Conservation (phyloP, 2,329 filamentous ascomycete genomes). For the Botrytis galanthina region DNA sequence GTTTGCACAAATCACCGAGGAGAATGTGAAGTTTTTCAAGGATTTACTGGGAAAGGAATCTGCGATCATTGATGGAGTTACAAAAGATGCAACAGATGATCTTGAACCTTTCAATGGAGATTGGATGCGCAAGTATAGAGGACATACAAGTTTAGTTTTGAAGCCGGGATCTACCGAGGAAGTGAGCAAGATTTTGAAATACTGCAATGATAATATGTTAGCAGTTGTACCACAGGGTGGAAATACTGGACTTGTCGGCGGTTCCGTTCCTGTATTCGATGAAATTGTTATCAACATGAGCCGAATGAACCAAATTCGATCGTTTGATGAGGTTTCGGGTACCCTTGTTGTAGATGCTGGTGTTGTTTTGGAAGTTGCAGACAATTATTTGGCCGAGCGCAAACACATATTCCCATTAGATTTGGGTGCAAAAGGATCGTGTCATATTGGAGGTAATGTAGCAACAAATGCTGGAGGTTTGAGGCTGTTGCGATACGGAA, state of each 20-base stretch:
- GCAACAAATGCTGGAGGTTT: conserved; percentile 94
- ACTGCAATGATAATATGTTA: conserved; percentile 90
- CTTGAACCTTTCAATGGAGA: conserved; percentile 92
- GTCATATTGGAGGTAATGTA: conserved; percentile 93
- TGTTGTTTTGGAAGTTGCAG: conserved; percentile 83
- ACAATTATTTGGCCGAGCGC: conserved; percentile 78
- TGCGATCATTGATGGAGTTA: conserved; percentile 82
- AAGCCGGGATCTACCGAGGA: conserved; percentile 83
- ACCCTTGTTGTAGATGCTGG: conserved; percentile 88
- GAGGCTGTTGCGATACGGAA: conserved; percentile 86
- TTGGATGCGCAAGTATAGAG: conserved; percentile 99
- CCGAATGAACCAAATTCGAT: conserved; percentile 87
- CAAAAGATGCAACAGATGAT: conserved; percentile 70
- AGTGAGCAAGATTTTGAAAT: conserved; percentile 85
- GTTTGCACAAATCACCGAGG: conserved; percentile 69
- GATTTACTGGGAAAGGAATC: conserved; percentile 74
- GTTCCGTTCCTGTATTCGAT: conserved; percentile 94
- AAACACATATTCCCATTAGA: conserved; percentile 93
- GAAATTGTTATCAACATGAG: conserved; percentile 92
- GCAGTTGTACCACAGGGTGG: conserved; percentile 96
- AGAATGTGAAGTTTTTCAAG: conserved; percentile 83
- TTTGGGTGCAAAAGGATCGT: conserved; percentile 95
- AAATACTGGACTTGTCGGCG: conserved; percentile 93
- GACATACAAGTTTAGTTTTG: conserved; percentile 81
- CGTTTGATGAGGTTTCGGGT: conserved; percentile 90